Evolutionary conservation across 495 filamentous ascomycete species (phyloP).

Genomic region (Filosporella fistucella): DNA sequence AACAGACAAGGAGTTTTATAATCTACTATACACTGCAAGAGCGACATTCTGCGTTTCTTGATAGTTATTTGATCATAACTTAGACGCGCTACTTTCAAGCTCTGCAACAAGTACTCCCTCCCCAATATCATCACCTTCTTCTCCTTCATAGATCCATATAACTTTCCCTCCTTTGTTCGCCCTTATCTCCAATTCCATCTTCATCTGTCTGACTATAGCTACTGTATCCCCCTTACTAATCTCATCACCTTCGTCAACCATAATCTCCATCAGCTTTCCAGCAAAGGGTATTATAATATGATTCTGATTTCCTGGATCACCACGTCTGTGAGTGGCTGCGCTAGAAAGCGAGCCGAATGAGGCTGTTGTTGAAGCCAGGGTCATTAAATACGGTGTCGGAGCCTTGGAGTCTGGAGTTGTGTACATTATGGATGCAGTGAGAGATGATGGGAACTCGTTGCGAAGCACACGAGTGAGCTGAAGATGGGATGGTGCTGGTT

Average conservation of each 20-base stretch:
- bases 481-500: constrained; percentile 34
- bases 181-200: constrained; percentile 61
- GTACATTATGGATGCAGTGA: constrained; percentile 51
- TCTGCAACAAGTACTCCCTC: constrained; percentile 53
- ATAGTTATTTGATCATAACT: no score
- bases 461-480: constrained; percentile 46
- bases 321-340: constrained; percentile 41
- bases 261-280: constrained; percentile 53
- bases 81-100: constrained; percentile 28
- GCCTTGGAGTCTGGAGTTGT: constrained; percentile 34
- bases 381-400: constrained; percentile 36
- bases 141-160: constrained; percentile 51
- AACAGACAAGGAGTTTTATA: no score
- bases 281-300: constrained; percentile 56
- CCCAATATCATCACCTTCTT: constrained; percentile 55
- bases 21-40: no score
- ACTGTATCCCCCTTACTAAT: constrained; percentile 49
- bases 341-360: constrained; percentile 42
- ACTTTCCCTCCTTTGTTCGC: constrained; percentile 42
- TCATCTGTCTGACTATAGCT: constrained; percentile 64
- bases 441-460: constrained; percentile 53
- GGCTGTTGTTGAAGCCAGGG: constrained; percentile 42
- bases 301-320: constrained; percentile 42
- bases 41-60: no score
- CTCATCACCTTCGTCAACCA: constrained; percentile 48